Evolutionary conservation across 768 basidiomycete genomes (phyloP).

Genomic region (Hericium rajendrae): DNA sequence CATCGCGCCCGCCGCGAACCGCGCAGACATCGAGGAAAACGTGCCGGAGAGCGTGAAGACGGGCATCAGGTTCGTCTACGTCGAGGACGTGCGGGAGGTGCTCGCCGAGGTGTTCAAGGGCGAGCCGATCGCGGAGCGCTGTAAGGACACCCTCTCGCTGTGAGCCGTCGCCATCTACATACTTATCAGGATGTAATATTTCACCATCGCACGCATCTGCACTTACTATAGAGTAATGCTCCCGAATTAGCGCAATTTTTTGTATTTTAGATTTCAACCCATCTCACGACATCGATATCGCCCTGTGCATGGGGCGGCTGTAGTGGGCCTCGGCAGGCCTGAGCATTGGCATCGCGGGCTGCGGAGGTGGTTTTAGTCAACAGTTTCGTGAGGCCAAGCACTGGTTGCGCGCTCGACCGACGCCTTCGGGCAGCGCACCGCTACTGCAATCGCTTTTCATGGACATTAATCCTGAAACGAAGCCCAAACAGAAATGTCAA

Average conservation of each 20-base stretch:
- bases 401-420: no score
- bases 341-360: no score
- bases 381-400: no score
- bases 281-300: neutral
- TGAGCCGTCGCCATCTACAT: neutral
- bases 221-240: neutral
- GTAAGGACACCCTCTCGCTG: constrained; percentile 48
- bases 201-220: neutral
- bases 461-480: no score
- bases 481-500: no score
- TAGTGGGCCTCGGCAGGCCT: no score
- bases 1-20: constrained; percentile 78
- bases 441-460: no score
- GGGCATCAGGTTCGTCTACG: constrained; percentile 91
- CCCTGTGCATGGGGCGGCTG: neutral
- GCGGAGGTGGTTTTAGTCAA: no score
- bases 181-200: neutral
- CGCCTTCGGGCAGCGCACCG: no score
- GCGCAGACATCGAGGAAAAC: constrained; percentile 94
- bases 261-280: neutral
- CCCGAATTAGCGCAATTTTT: neutral
- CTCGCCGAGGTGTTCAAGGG: constrained; percentile 78
- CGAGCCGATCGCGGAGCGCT: constrained; percentile 45
- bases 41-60: constrained; percentile 93
- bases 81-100: constrained; percentile 87